Conservation (phyloP, 2,329 filamentous ascomycete species). For the Mycosphaerella sp. region DNA sequence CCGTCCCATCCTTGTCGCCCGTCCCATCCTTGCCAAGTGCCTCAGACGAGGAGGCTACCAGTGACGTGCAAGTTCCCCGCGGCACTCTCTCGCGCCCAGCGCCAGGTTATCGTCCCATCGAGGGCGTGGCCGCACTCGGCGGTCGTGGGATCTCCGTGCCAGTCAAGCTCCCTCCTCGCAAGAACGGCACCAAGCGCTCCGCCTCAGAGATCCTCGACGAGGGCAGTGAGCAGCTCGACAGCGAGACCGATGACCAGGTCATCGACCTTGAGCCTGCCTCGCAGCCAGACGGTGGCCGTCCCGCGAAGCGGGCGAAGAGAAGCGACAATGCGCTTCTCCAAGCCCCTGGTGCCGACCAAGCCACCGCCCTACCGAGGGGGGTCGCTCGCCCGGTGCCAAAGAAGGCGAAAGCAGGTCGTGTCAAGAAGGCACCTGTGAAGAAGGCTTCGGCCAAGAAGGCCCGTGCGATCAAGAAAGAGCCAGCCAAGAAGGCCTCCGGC, state of each 20-base stretch:
- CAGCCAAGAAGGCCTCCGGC: too few relatives aligned
- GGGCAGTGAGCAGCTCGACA: background rate
- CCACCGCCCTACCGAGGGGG: background rate
- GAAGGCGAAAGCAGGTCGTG: too few relatives aligned
- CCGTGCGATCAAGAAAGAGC: background rate
- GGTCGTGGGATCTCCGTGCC: conserved; percentile 3
- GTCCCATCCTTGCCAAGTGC: too few relatives aligned
- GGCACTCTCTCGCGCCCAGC: conserved; percentile 1
- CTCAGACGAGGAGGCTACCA: background rate
- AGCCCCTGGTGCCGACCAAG: background rate
- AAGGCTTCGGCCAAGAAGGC: too few relatives aligned
- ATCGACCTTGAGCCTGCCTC: background rate
- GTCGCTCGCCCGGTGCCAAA: too few relatives aligned
- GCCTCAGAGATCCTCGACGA: background rate
- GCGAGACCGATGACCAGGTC: conserved; percentile 4
- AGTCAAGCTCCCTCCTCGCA: conserved; percentile 9
- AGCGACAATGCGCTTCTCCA: background rate
- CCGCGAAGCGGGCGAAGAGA: background rate
- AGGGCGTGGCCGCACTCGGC: conserved; percentile 5
- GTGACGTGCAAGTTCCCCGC: conserved; percentile 1
- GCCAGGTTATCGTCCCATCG: conserved; percentile 3
- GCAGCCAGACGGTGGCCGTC: background rate
- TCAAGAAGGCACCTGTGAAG: too few relatives aligned
- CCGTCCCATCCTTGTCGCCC: background rate
- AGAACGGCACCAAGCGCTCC: conserved; percentile 6